A percentile compares a stretch with the other conserved stretches of the same genome.
Conservation (phyloP, 176 grass and related monocot genomes). For the Musa acuminata region DNA sequence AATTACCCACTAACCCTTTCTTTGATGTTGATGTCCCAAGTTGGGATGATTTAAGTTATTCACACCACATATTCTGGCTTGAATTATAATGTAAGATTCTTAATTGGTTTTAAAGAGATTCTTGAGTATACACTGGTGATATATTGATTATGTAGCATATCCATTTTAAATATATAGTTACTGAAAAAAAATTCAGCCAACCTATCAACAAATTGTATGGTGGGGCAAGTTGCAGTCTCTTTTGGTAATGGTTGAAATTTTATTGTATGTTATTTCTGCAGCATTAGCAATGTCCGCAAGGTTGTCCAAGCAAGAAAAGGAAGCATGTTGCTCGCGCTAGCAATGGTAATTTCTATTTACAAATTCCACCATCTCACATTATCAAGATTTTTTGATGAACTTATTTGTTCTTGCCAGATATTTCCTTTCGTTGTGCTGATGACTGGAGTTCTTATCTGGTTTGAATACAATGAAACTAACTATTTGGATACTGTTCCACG, state of each 20-base stretch:
- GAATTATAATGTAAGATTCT: too few species aligned
- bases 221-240: neutral
- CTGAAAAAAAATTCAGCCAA: too few species aligned
- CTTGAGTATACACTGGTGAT: too few species aligned
- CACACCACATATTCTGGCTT: too few species aligned
- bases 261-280: conserved; percentile 26
- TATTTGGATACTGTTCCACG: conserved; percentile 4
- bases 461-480: conserved; percentile 21
- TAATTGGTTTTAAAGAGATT: too few species aligned
- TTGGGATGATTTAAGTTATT: too few species aligned
- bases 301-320: conserved; percentile 78
- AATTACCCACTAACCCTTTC: too few species aligned
- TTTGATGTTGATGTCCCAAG: too few species aligned
- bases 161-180: too few species aligned
- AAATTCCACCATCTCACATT: neutral
- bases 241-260: too few species aligned
- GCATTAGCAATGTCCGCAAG: conserved; percentile 69
- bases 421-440: conserved; percentile 66
- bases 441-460: conserved; percentile 79
- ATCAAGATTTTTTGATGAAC: conserved; percentile 16
- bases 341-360: conserved; percentile 55
- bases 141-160: too few species aligned
- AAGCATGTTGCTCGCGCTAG: conserved; percentile 76
- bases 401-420: conserved; percentile 41
- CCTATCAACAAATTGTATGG: neutral